Base-by-base conservation (phyloP, 306 rosid species). In the Quercus glauca region DNA sequence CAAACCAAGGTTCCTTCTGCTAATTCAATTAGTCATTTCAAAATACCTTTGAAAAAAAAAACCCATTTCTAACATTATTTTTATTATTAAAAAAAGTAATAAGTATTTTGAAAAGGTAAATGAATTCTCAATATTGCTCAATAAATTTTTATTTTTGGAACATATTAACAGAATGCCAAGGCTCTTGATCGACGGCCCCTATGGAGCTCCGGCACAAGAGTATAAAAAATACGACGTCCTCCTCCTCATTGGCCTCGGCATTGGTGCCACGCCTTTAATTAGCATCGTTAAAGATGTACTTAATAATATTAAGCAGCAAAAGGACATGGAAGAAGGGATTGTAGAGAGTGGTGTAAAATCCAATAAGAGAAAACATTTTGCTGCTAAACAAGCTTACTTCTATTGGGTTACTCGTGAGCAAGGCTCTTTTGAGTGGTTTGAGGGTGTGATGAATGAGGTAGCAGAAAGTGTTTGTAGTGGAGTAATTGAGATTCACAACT, bases 151-250 rank as follows among this genome's bases (percentile, higher is more conserved):
- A 63, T 73, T 49, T 63, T 20, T 17, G 58, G 58, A 4, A 17
- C n/a, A 25, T 53, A 73, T 73, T 53, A 23, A 1, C 79, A 93
- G 98, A 82, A 87, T 94, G 88, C 98, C 98, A 21, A 91, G 81
- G 67, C 85, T 94, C 7, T 23, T 80, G 70, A 85, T 94, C 33
- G 98, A 94, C 51, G 98, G 98, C 5, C 94, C 98, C 0, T 92
- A 94, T 1, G 98, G 98, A 80, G 98, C 98, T 7, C 96, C 97
- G 73, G 94, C 98, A 56, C 98, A 94, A 75, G 97, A 94, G 82
- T 94, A 94, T 85, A 94, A 92, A 72, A 63, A 92, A 53, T 94
- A 94, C 56, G 97, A 92, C 57, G 93, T 94, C 4, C 86, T 94
- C 75, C 94, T 94, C 71, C 90, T 94, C 0, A 97, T 89, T 5